phyloP scores from a whole-genome alignment of 2,329 filamentous ascomycete genomes.

The Trichoderma asperellum region DNA sequence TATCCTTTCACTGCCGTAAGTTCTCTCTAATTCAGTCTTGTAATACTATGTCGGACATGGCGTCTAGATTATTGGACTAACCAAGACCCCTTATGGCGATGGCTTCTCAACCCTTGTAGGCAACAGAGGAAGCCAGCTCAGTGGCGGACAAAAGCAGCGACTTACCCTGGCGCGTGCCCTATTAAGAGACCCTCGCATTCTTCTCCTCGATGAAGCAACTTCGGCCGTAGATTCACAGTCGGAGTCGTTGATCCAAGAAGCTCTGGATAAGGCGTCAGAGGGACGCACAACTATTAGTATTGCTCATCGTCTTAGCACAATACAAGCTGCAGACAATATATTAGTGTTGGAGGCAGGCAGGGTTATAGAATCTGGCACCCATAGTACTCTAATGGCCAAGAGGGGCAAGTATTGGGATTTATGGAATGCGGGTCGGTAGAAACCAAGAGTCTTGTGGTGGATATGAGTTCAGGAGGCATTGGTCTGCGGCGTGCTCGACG shows the following conservation, averaged over 20 bases:
- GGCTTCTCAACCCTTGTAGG: constrained; percentile 86
- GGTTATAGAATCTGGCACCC: constrained; percentile 83
- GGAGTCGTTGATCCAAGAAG: constrained; percentile 80
- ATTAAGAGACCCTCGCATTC: constrained; percentile 85
- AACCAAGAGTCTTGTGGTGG: no score
- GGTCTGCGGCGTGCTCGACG: no score
- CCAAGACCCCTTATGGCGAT: constrained; percentile 47
- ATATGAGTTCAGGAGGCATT: no score
- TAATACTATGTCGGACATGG: no score
- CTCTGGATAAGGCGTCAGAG: constrained; percentile 79
- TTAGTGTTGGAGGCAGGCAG: constrained; percentile 91
- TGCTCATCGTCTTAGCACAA: constrained; percentile 87
- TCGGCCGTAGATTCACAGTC: constrained; percentile 75
- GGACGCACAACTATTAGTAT: constrained; percentile 92
- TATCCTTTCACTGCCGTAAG: constrained; percentile 72
- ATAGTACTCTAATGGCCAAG: constrained; percentile 70
- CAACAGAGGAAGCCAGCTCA: constrained; percentile 81
- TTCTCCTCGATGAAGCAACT: constrained; percentile 83
- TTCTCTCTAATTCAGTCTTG: no score
- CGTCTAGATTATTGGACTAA: no score
- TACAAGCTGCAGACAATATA: constrained; percentile 92
- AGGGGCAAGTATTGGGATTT: constrained; percentile 50
- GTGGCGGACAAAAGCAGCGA: constrained; percentile 92
- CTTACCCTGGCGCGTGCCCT: constrained; percentile 91
- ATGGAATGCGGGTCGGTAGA: no score